Conservation (phyloP, 192 early-diverging fungal species). For the Chytriomyces hyalinus region DNA sequence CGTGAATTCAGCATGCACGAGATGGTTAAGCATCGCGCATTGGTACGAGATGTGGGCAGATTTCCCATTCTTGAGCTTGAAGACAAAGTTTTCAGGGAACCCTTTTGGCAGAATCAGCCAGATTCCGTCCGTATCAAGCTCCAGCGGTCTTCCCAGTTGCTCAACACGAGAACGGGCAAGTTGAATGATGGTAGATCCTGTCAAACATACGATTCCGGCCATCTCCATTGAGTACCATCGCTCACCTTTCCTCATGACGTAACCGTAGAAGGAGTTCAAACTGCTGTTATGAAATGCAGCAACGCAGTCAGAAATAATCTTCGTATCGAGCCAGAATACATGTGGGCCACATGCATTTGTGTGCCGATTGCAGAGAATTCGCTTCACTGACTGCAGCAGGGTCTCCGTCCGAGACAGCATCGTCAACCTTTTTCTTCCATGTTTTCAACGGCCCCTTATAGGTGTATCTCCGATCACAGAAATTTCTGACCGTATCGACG, state of each 20-base stretch:
- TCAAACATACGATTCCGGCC: slow-evolving; percentile 98
- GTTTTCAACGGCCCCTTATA: slow-evolving; percentile 94
- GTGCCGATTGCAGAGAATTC: slow-evolving; percentile 95
- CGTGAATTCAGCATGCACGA: slow-evolving; percentile 94
- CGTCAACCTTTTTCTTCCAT: slow-evolving; percentile 85
- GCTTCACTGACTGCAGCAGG: slow-evolving; percentile 75
- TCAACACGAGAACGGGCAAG: slow-evolving; percentile 92
- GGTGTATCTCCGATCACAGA: slow-evolving; percentile 97
- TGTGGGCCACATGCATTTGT: slow-evolving; percentile 74
- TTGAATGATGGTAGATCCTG: slow-evolving; percentile 96
- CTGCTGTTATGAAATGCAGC: slow-evolving; percentile 41
- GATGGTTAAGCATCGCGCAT: slow-evolving; percentile 97
- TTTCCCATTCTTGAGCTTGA: slow-evolving; percentile 82
- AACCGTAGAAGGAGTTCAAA: slow-evolving; percentile 93
- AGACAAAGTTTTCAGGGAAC: slow-evolving; percentile 93
- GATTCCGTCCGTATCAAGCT: slow-evolving; percentile 98
- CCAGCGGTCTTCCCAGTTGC: slow-evolving; percentile 89
- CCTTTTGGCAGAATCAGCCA: slow-evolving; percentile 91
- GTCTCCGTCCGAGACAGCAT: slow-evolving; percentile 69
- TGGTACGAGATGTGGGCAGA: slow-evolving; percentile 89
- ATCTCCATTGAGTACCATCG: slow-evolving; percentile 99
- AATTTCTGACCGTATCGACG: slow-evolving; percentile 92
- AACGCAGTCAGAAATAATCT: slow-evolving; percentile 2
- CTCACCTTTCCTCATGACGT: slow-evolving; percentile 98
- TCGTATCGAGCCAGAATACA: slow-evolving; percentile 57